Base-by-base conservation (phyloP, 371 early-diverging fungal genomes). In the Mortierella sp. region DNA sequence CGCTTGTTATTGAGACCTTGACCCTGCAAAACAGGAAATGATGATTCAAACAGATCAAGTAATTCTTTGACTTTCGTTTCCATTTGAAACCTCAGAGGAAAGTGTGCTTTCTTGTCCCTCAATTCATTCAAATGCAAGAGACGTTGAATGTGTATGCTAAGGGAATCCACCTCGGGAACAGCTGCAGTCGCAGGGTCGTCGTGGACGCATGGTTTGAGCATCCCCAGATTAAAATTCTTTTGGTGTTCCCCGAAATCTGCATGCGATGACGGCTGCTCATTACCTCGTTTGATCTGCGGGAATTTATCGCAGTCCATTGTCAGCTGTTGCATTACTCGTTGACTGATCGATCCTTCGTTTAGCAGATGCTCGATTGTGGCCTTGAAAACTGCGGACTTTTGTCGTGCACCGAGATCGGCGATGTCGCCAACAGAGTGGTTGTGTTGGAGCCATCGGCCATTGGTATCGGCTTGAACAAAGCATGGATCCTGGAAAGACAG, bases 261-360 rank as follows among this genome's bases (percentile, higher is more conserved):
- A n/a, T 26, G 2, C 8, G 57, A 26, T 7, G n/a, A 8, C 26
- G 70, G 70, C 47, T 70, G 26, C 14, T 60, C 63, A 21, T 48
- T 48, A 42, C 73, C 65, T 50, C 65, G 65, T 19, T 44, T 28
- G 48, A 77, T 71, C 31, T 65, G 72, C 0, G 50, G 60, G 14
- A 78, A 72, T 34, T 58, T 72, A 50, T 72, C 78, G 47, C 73
- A 38, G 63, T 73, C 78, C 78, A 73, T 73, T 34, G 72, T 78
- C 42, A 78, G 63, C 21, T 78, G 60, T 31, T 72, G 47, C 78
- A 78, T 78, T 1, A 72, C 52, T 60, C 60, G 55, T 11, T 57
- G 63, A 45, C 72, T 78, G 19, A 73, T 50, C 13, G 73, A 63
- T 9, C 78, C 73, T 11, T 50, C 63, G 2, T 72, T 42, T 45